Evolutionary conservation across 2,329 filamentous ascomycete species (phyloP).

Genomic region (Neoarthrinium moseri): DNA sequence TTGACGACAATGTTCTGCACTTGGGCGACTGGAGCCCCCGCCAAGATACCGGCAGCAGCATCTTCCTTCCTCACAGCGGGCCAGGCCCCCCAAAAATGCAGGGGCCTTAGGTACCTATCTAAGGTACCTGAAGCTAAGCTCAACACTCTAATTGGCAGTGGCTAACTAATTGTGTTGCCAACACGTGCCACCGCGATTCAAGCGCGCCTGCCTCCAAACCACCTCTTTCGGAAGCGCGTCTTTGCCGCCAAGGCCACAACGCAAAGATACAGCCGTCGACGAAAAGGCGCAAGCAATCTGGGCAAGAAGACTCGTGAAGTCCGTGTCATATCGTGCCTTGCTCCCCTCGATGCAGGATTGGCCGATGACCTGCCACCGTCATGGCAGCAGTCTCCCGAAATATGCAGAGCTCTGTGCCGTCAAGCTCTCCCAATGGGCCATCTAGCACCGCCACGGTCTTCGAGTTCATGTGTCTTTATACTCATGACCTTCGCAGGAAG

Average conservation of each 20-base stretch:
- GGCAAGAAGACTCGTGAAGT: not conserved
- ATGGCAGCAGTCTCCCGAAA: constrained; percentile 20
- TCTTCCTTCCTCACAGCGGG: no score
- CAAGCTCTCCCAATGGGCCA: constrained; percentile 3
- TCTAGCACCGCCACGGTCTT: constrained; percentile 60
- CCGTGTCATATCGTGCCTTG: no score
- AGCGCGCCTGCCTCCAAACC: not conserved
- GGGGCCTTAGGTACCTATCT: no score
- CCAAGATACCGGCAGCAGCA: no score
- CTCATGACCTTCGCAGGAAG: constrained; percentile 80
- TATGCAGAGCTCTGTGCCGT: constrained; percentile 10
- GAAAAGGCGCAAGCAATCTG: not conserved
- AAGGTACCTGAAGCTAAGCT: no score
- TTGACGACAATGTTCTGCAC: no score
- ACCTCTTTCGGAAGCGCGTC: not conserved
- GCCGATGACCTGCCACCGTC: not conserved
- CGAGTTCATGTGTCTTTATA: constrained; percentile 85
- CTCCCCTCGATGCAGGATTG: no score
- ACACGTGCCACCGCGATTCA: not conserved
- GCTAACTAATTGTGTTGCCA: no score
- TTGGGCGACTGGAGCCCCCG: no score
- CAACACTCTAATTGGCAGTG: no score
- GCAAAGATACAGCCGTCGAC: no score
- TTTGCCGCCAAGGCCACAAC: not conserved
- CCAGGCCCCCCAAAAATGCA: no score